Percentiles rank a stretch among this genome's conserved stretches.
Evolutionary conservation across 2,329 filamentous ascomycete species (phyloP).

Genomic region (Aspergillus fumigatiaffinis): DNA sequence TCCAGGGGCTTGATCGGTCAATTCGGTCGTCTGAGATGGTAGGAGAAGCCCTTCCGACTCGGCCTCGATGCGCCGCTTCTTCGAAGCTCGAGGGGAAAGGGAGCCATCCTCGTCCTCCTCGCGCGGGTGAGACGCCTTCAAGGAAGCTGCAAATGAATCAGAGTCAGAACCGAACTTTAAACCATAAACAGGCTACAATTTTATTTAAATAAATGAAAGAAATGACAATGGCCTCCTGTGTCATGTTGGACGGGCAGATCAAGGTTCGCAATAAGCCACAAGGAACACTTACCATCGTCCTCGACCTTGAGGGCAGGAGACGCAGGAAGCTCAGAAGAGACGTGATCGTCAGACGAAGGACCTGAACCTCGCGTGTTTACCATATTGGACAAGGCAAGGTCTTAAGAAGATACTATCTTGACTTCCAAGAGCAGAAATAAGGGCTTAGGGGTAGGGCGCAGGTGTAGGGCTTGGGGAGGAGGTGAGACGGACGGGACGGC

Average conservation of each 20-base stretch:
- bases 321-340: conserved; percentile 26
- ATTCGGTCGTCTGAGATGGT: conserved; percentile 14
- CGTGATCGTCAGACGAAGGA: conserved; percentile 27
- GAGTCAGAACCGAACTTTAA: conserved; percentile 2
- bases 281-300: conserved; percentile 32
- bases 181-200: background rate
- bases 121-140: conserved; percentile 29
- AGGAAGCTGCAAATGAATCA: conserved; percentile 13
- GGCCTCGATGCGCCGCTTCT: conserved; percentile 38
- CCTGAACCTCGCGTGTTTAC: conserved; percentile 27
- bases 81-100: conserved; percentile 32
- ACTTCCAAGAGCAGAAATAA: conserved; percentile 46
- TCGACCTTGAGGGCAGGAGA: conserved; percentile 24
- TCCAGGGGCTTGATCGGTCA: conserved; percentile 23
- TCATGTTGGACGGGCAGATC: background rate
- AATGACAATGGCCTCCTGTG: background rate
- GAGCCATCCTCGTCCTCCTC: conserved; percentile 35
- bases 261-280: background rate
- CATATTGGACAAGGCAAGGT: conserved; percentile 27
- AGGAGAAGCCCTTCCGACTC: conserved; percentile 21
- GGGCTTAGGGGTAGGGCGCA: conserved; percentile 48
- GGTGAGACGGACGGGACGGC: conserved; percentile 14
- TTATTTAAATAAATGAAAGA: background rate
- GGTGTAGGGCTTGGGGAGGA: conserved; percentile 38
- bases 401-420: conserved; percentile 21